Percentiles rank a stretch among this genome's conserved stretches.
Conservation (phyloP, 768 basidiomycete genomes). For the Dioszegia crocea region DNA sequence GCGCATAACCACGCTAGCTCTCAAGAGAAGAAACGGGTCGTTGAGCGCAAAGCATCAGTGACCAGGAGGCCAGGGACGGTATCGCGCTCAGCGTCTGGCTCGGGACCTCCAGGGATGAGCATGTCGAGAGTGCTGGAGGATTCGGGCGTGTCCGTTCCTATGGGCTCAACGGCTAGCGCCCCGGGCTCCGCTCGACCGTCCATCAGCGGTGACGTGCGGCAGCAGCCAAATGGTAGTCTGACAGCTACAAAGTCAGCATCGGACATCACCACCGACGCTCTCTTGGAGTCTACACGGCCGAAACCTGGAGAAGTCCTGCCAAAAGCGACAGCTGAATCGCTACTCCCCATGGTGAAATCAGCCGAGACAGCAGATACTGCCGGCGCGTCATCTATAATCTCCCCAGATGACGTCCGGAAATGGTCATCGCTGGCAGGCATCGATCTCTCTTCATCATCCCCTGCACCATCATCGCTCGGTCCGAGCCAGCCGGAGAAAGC, state of each 20-base stretch:
- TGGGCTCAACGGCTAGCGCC: background rate
- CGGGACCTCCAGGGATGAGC: background rate
- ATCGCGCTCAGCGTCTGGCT: background rate
- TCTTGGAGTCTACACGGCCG: background rate
- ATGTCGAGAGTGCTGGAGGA: background rate
- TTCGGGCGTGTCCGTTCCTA: background rate
- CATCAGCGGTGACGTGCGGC: background rate
- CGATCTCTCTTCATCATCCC: slow-evolving; percentile 1
- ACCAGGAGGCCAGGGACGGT: background rate
- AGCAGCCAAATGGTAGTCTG: background rate
- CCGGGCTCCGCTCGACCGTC: background rate
- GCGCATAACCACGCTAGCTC: slow-evolving; percentile 3
- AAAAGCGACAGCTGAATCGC: slow-evolving; percentile 14
- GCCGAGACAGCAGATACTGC: slow-evolving; percentile 29
- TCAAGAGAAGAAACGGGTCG: background rate
- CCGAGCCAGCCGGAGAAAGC: slow-evolving; percentile 7
- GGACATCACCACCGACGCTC: background rate
- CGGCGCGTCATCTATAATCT: slow-evolving; percentile 20
- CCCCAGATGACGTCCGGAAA: slow-evolving; percentile 24
- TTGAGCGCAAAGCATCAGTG: background rate
- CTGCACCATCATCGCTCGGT: background rate
- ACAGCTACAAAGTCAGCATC: background rate
- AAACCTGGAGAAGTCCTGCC: slow-evolving; percentile 2
- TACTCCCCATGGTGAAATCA: slow-evolving; percentile 15
- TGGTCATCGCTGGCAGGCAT: slow-evolving; percentile 36